Conservation (phyloP, 257 asterid species). For the Forsythia viridissima region DNA sequence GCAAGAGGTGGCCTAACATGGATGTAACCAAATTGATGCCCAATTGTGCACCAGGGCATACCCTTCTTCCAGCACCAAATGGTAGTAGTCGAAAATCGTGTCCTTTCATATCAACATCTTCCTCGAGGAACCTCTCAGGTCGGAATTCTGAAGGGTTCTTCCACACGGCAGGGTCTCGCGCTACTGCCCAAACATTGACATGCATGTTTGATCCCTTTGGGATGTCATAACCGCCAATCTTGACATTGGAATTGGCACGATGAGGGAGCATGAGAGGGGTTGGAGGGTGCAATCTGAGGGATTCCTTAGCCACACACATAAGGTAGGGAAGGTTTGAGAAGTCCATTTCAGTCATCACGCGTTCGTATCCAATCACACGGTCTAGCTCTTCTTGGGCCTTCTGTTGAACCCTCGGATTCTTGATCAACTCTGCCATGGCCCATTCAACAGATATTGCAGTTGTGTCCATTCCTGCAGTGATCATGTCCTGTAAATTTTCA, state of each 20-base stretch:
- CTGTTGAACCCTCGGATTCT: constrained; percentile 63
- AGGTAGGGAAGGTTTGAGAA: constrained; percentile 68
- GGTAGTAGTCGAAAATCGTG: constrained; percentile 66
- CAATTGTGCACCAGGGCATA: constrained; percentile 72
- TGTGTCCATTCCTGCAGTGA: constrained; percentile 79
- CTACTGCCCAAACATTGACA: constrained; percentile 82
- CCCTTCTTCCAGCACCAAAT: constrained; percentile 76
- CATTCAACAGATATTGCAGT: constrained; percentile 76
- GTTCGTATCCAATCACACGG: constrained; percentile 50
- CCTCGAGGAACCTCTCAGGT: constrained; percentile 71
- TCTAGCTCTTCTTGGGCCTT: constrained; percentile 78
- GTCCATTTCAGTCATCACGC: constrained; percentile 58
- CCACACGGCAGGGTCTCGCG: constrained; percentile 67
- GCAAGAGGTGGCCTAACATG: constrained; percentile 73
- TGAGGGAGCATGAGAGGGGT: constrained; percentile 82
- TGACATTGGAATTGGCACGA: constrained; percentile 54
- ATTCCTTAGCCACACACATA: constrained; percentile 60
- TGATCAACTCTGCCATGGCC: constrained; percentile 89
- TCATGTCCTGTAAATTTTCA: constrained; percentile 55
- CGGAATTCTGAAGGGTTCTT: constrained; percentile 53
- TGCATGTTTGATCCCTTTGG: constrained; percentile 69
- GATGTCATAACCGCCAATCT: constrained; percentile 67
- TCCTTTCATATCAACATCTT: constrained; percentile 78
- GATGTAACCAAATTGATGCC: constrained; percentile 72
- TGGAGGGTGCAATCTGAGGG: constrained; percentile 72